Conservation (phyloP, 352 stramenopile species). For the Phytophthora cactorum region DNA sequence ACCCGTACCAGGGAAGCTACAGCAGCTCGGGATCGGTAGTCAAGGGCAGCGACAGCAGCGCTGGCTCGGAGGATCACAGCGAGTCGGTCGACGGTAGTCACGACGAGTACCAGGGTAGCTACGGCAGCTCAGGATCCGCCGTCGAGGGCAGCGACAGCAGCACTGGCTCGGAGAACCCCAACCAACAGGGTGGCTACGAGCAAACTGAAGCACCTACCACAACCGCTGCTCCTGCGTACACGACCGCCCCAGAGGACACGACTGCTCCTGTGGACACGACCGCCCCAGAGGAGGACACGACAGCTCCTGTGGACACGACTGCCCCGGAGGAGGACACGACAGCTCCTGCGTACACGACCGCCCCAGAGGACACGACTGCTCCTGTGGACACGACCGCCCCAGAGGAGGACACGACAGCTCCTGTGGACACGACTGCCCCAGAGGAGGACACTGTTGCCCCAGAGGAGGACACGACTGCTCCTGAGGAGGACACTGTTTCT, state of each 20-base stretch:
- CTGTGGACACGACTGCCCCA: too few relatives aligned
- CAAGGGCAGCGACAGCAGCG: neutral
- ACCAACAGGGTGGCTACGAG: neutral
- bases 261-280: neutral
- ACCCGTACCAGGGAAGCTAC: slow-evolving; percentile 20
- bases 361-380: neutral
- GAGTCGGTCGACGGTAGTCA: too few relatives aligned
- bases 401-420: neutral
- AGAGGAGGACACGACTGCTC: too few relatives aligned
- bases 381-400: neutral
- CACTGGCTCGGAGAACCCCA: too few relatives aligned
- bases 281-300: neutral
- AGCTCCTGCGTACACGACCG: neutral
- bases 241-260: neutral
- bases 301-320: neutral
- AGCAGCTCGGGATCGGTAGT: slow-evolving; percentile 5
- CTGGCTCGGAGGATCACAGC: too few relatives aligned
- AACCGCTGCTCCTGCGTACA: neutral
- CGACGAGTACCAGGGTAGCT: slow-evolving; percentile 12
- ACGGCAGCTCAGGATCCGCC: slow-evolving; percentile 9
- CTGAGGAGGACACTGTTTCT: slow-evolving; percentile 2
- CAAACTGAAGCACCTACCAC: slow-evolving; percentile 3
- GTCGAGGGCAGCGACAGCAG: neutral
- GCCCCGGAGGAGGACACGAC: neutral
- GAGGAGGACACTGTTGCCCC: too few relatives aligned